These are phyloP conservation scores for Prosopis cineraria DNA, from an alignment of 306 rosid genomes.

Conservation along the genomic window DNA sequence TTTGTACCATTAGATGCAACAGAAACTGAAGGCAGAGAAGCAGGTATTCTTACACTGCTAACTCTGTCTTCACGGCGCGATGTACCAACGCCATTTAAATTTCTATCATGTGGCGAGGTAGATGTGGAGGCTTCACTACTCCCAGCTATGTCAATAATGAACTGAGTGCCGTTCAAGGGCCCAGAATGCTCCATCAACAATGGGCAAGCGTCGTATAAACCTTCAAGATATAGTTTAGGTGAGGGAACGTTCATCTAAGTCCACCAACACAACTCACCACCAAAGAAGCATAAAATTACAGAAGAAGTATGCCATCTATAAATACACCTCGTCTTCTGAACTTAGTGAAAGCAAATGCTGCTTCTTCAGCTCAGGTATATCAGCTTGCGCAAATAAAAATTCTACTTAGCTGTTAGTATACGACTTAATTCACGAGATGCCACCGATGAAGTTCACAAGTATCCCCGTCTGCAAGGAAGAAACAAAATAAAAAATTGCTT, in stretches of 20 bases:
- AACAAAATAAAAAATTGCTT: background rate
- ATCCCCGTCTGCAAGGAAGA: slow-evolving; percentile 23
- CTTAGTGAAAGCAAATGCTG: slow-evolving; percentile 29
- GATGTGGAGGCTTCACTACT: slow-evolving; percentile 57
- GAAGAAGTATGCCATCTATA: slow-evolving; percentile 26
- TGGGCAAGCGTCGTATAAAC: slow-evolving; percentile 39
- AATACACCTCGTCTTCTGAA: slow-evolving; percentile 31
- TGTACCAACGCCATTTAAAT: slow-evolving; percentile 44
- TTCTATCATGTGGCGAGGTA: slow-evolving; percentile 56
- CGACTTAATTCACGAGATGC: background rate
- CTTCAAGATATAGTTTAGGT: slow-evolving; percentile 54
- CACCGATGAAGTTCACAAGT: slow-evolving; percentile 20
- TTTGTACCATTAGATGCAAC: slow-evolving; percentile 59
- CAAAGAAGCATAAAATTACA: slow-evolving; percentile 45
- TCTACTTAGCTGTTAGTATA: slow-evolving; percentile 12
- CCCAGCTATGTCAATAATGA: slow-evolving; percentile 62
- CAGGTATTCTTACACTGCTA: slow-evolving; percentile 39
- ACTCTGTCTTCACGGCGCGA: slow-evolving; percentile 58
- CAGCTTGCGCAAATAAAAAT: slow-evolving; percentile 18
- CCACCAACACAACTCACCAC: slow-evolving; percentile 40
- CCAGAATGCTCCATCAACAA: slow-evolving; percentile 72
- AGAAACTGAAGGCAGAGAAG: slow-evolving; percentile 47
- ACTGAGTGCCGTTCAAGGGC: slow-evolving; percentile 44
- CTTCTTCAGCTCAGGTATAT: slow-evolving; percentile 19
- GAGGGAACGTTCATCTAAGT: slow-evolving; percentile 67